Base-by-base conservation (phyloP, 495 filamentous ascomycete species). In the Penicillium verhagenii region DNA sequence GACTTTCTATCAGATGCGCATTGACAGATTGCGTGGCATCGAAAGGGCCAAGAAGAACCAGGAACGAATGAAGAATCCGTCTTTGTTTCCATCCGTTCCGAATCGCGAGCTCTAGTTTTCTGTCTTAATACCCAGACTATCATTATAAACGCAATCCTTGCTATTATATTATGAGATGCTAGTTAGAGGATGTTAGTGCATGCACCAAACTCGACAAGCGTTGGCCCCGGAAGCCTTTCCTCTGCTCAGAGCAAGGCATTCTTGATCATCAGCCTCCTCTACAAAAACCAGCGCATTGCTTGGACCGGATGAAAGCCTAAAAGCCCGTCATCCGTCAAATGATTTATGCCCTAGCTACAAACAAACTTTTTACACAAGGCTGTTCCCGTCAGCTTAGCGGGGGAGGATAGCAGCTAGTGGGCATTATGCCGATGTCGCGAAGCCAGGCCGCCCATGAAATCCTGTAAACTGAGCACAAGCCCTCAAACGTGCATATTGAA, bases 41-140 rank as follows among this genome's bases (percentile, higher is more conserved):
- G 92, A 96, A 66, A 80, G 88, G 45, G 86, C 90, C 24, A 93
- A 86, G 66, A 80, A 89, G 26, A 96, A 93, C 66, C 81, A 86
- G 23, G 90, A 96, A 63, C 81, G 92, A 23, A 60, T 97, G 60
- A 87, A 81, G 62, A 90, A 89, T 62, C 89, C 91, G 14, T 82
- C 79, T 25, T 73, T 83, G 16, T 96, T 96, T 53, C 93, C 93
- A 6, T 87, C 88, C 50, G 93, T 94, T 19, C 93, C 93, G 14
- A 87, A 81, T 47, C 77, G 79, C 21, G 76, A 84, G 14, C 79
- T 84, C n/a, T 86, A 54, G 33, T 35, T 14, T 35, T 11, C 13
- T 35, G 16, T 46, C 18, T 10, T 5, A 43, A 23, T 4, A 9
- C 18, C 10, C 5, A 24, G 8, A n/a, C 40, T 43, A 3, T 23